These are phyloP conservation scores for Fusarium sp. DNA, from an alignment of 2,329 filamentous ascomycete species.

Conservation along the genomic window DNA sequence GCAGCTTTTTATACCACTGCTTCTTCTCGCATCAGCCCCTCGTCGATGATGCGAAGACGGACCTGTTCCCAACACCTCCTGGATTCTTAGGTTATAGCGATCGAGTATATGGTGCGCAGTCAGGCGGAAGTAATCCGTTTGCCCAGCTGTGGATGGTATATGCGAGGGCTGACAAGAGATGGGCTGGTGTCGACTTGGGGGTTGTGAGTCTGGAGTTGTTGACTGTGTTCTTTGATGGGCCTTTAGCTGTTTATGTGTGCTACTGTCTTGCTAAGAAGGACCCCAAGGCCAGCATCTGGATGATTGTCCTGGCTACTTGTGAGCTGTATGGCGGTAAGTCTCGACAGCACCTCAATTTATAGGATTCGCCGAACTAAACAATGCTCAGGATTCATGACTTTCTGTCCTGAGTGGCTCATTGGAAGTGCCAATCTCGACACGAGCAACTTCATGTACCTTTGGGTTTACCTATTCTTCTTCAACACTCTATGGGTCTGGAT, in stretches of 20 bases:
- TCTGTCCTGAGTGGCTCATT: slow-evolving; percentile 74
- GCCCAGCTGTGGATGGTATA: slow-evolving; percentile 76
- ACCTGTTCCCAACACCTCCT: slow-evolving; percentile 58
- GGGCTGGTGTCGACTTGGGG: slow-evolving; percentile 70
- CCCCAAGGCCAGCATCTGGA: slow-evolving; percentile 66
- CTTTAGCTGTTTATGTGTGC: slow-evolving; percentile 68
- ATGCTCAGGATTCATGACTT: slow-evolving; percentile 72
- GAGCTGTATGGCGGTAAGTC: slow-evolving; percentile 72
- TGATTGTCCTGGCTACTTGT: slow-evolving; percentile 71
- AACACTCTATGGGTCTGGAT: slow-evolving; percentile 75
- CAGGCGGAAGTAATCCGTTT: slow-evolving; percentile 62
- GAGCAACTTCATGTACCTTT: slow-evolving; percentile 74
- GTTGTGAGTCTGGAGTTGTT: slow-evolving; percentile 73
- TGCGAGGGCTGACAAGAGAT: slow-evolving; percentile 69
- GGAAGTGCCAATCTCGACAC: slow-evolving; percentile 70
- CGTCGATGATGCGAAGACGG: slow-evolving; percentile 36
- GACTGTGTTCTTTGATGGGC: slow-evolving; percentile 71
- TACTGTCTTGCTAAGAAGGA: slow-evolving; percentile 67
- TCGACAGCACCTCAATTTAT: not conserved
- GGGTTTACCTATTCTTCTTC: slow-evolving; percentile 75
- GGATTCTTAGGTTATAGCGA: slow-evolving; percentile 62
- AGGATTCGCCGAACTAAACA: not conserved
- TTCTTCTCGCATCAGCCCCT: slow-evolving; percentile 73
- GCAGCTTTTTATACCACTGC: slow-evolving; percentile 91
- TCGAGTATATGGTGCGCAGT: slow-evolving; percentile 65